phyloP scores from a whole-genome alignment of 225 moss, liverwort and hornwort species.

The Thuidium tamariscinum region DNA sequence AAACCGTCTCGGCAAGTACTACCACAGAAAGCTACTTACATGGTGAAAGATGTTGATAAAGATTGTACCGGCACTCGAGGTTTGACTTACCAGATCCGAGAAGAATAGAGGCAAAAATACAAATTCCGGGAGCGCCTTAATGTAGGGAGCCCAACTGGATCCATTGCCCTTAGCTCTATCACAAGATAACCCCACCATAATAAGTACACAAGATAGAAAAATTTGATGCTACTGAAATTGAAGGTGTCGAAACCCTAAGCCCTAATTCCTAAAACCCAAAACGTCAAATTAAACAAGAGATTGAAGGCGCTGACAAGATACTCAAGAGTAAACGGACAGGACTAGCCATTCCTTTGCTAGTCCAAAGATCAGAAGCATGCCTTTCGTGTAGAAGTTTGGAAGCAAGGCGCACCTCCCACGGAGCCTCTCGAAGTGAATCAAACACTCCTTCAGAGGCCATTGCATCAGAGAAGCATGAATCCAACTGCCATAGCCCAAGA shows the following conservation, averaged over 20 bases:
- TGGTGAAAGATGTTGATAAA: background rate
- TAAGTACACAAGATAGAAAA: background rate
- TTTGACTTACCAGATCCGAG: conserved; percentile 57
- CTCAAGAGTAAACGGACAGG: background rate
- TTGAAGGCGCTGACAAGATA: background rate
- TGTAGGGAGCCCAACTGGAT: conserved; percentile 61
- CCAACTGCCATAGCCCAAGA: conserved; percentile 32
- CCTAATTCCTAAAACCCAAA: background rate
- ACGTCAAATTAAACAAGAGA: background rate
- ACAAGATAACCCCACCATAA: background rate
- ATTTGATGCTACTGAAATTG: background rate
- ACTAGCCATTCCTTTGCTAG: background rate
- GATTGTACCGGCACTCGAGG: background rate
- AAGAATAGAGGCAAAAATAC: conserved; percentile 73
- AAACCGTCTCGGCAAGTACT: background rate
- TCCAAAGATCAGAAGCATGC: conserved; percentile 34
- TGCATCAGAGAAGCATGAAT: conserved; percentile 51
- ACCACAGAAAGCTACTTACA: background rate
- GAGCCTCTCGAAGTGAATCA: conserved; percentile 42
- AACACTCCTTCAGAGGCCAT: conserved; percentile 15
- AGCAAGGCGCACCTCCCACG: conserved; percentile 92
- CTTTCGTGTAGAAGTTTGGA: conserved; percentile 84
- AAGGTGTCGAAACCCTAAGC: background rate
- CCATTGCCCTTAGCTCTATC: conserved; percentile 53
- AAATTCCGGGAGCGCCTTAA: conserved; percentile 64